Evolutionary conservation across 2,329 filamentous ascomycete species (phyloP).

Genomic region (Aquanectria penicillioides): DNA sequence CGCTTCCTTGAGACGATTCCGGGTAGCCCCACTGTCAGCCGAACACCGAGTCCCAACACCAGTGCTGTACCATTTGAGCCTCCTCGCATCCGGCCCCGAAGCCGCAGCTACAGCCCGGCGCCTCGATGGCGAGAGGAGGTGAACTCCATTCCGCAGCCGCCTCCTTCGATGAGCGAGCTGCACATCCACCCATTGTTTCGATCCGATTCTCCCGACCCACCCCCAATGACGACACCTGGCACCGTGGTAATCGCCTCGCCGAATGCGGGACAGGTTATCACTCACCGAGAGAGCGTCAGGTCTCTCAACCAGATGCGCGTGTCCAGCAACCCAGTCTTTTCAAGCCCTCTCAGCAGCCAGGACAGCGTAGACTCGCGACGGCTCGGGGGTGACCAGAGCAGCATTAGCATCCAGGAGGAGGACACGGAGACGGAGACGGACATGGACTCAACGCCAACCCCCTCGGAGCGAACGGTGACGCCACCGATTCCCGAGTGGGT

Average conservation of each 20-base stretch:
- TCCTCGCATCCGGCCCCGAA: slow-evolving; percentile 55
- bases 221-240: slow-evolving; percentile 72
- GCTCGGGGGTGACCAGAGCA: slow-evolving; percentile 49
- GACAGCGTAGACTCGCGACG: too few species aligned
- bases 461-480: slow-evolving; percentile 60
- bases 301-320: slow-evolving; percentile 65
- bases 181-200: slow-evolving; percentile 84
- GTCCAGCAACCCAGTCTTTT: slow-evolving; percentile 60
- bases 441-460: slow-evolving; percentile 25
- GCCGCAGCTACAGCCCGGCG: slow-evolving; percentile 63
- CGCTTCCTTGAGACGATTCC: slow-evolving; percentile 77
- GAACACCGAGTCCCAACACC: slow-evolving; percentile 70
- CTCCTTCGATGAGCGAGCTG: slow-evolving; percentile 61
- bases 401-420: slow-evolving; percentile 39
- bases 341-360: slow-evolving; percentile 60
- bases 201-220: slow-evolving; percentile 74
- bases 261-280: slow-evolving; percentile 72
- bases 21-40: slow-evolving; percentile 70
- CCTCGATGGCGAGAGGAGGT: slow-evolving; percentile 44
- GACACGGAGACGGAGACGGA: slow-evolving; percentile 36
- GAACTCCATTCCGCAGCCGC: slow-evolving; percentile 34
- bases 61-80: slow-evolving; percentile 65
- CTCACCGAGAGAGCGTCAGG: slow-evolving; percentile 61
- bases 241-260: slow-evolving; percentile 78
- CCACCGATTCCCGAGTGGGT: slow-evolving; percentile 72